Evolutionary conservation across 306 rosid species (phyloP).

Genomic region (Pyrus betulifolia): DNA sequence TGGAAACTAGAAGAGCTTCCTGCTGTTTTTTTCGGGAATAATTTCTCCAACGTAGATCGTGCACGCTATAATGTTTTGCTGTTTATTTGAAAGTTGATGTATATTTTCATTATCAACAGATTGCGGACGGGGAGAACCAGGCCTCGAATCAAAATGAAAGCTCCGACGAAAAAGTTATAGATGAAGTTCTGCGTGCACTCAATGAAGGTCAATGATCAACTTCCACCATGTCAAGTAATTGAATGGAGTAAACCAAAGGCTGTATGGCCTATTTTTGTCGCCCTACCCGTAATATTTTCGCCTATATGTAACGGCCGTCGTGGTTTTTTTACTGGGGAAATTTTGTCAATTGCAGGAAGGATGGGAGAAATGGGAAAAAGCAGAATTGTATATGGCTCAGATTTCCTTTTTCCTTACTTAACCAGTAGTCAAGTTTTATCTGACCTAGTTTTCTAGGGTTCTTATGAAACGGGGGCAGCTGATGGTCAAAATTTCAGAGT

Average conservation of each 20-base stretch:
- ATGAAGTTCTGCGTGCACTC: background rate
- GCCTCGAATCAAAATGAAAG: background rate
- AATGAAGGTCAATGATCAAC: background rate
- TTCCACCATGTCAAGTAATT: background rate
- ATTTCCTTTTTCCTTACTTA: background rate
- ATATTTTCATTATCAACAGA: background rate
- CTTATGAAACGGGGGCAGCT: background rate
- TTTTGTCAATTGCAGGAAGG: background rate
- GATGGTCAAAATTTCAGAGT: background rate
- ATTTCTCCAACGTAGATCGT: background rate
- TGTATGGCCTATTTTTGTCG: background rate
- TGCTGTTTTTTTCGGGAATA: background rate
- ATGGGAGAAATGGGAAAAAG: background rate
- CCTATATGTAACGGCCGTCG: background rate
- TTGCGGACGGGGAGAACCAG: constrained; percentile 9
- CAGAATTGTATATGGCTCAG: background rate
- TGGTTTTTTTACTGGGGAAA: background rate
- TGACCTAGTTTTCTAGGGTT: background rate
- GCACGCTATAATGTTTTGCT: background rate
- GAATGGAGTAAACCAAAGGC: background rate
- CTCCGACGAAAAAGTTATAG: background rate
- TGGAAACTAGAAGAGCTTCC: background rate
- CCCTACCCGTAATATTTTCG: background rate
- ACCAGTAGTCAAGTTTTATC: background rate
- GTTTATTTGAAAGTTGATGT: background rate